phyloP scores from a whole-genome alignment of 169 alveolate genomes.

The Plasmodium falciparum region DNA sequence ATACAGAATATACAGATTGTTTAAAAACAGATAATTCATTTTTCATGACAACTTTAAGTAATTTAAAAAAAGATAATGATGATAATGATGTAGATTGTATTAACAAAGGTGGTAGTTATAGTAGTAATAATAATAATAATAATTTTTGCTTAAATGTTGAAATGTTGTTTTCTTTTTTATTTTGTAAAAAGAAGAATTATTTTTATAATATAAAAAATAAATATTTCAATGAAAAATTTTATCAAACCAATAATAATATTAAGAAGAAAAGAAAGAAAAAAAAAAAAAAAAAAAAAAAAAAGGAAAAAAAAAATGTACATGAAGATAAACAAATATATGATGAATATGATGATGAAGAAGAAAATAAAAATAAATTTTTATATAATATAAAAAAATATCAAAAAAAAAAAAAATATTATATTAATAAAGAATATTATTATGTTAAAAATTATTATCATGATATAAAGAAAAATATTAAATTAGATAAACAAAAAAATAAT shows the following conservation, averaged over 20 bases:
- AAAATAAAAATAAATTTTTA: not conserved
- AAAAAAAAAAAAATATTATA: constrained; percentile 9
- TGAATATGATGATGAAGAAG: constrained; percentile 12
- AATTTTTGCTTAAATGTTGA: not conserved
- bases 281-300: not conserved
- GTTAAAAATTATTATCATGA: constrained; percentile 1
- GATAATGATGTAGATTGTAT: not conserved
- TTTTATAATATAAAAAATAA: constrained; percentile 1
- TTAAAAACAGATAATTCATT: not conserved
- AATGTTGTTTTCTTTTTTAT: constrained; percentile 4
- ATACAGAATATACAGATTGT: no score
- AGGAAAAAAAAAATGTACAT: not conserved
- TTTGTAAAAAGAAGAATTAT: not conserved
- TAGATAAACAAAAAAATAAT: not conserved
- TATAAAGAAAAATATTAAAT: constrained; percentile 1
- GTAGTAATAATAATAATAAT: no score
- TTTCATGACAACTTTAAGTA: not conserved
- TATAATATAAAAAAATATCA: not conserved
- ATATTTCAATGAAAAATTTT: constrained; percentile 6
- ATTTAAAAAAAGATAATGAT: no score
- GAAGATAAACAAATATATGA: not conserved
- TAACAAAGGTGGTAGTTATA: not conserved
- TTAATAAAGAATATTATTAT: constrained; percentile 8
- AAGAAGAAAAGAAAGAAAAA: constrained; percentile 14
- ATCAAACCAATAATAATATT: not conserved